Base-by-base conservation (phyloP, 1,139 yeast species). In the Geotrichum citri-aurantii region DNA sequence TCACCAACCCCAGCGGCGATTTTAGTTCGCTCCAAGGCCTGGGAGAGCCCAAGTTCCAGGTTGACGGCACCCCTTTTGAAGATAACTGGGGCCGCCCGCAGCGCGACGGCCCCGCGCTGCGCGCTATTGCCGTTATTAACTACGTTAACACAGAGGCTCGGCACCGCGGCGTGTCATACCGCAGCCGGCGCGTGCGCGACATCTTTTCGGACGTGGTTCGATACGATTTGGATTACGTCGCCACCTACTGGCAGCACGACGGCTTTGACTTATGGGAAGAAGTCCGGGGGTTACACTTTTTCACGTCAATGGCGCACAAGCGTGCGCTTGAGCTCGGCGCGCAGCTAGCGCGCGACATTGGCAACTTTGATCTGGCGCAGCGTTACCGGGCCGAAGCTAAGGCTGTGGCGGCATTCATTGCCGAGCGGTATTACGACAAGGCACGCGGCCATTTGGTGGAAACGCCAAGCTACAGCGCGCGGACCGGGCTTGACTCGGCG, bases 221-320 rank as follows among this genome's bases (percentile, higher is more conserved):
- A 66, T 85, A 86, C 1, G 98, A 93, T 73, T 79, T 92, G 67
- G 73, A 77, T 54, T 93, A 85, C 65, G 79, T 88, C 23, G 66
- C 80, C 37, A 69, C 72, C n/a, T 78, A 81, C 65, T 92, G 97
- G 97, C 67, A 75, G 11, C 70, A 73, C 26, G 72, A 74, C 2
- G 86, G 91, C n/a, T 93, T 88, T 74, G 99, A 93, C 73, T 75
- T 92, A 56, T 93, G 99, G 99, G 99, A 93, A 74, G 99, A 93
- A 71, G 76, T 88, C 52, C 70, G 82, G 59, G 83, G 91, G 0
- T 66, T 76, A 56, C 97, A 92, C 72, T 85, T 90, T 65, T 92
- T 88, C 71, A 91, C 96, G 0, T 76, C 87, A 6, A 72, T 88
- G 66, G 82, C 85, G 1, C 97, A 90, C 70, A 76, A 88, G 58